These are phyloP conservation scores for Teratosphaeria zuluensis DNA, from an alignment of 2,329 filamentous ascomycete species.

Conservation along the genomic window DNA sequence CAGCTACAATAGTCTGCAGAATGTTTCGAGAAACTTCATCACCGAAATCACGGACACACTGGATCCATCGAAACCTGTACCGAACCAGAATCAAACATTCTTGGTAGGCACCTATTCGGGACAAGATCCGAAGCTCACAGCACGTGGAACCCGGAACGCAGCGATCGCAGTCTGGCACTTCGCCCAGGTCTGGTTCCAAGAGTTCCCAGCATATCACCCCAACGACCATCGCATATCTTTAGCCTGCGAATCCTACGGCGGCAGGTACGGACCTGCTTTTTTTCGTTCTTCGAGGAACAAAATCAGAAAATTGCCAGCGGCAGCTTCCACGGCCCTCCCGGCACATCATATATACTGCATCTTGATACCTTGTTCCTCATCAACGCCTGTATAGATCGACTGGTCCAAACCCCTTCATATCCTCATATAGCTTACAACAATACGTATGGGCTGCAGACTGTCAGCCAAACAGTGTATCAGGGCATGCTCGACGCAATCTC, in stretches of 20 bases:
- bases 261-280: slow-evolving; percentile 58
- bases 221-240: slow-evolving; percentile 48
- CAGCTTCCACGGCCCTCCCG: not conserved
- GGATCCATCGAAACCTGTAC: slow-evolving; percentile 15
- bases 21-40: slow-evolving; percentile 22
- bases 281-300: slow-evolving; percentile 34
- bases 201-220: slow-evolving; percentile 53
- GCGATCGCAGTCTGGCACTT: slow-evolving; percentile 51
- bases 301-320: not conserved
- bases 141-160: slow-evolving; percentile 43
- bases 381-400: slow-evolving; percentile 59
- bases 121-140: slow-evolving; percentile 32
- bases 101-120: slow-evolving; percentile 44
- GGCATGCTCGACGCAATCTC: slow-evolving; percentile 34
- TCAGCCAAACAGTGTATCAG: slow-evolving; percentile 37
- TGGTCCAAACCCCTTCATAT: slow-evolving; percentile 48
- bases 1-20: slow-evolving; percentile 50
- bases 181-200: slow-evolving; percentile 51
- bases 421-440: slow-evolving; percentile 51
- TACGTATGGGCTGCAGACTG: slow-evolving; percentile 51
- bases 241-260: slow-evolving; percentile 43
- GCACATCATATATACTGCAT: slow-evolving; percentile 34
- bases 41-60: slow-evolving; percentile 21
- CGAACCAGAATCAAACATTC: slow-evolving; percentile 43
- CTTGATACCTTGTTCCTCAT: slow-evolving; percentile 55